Evolutionary conservation across 768 basidiomycete species (phyloP).

Genomic region (Phlegmacium glaucopus): DNA sequence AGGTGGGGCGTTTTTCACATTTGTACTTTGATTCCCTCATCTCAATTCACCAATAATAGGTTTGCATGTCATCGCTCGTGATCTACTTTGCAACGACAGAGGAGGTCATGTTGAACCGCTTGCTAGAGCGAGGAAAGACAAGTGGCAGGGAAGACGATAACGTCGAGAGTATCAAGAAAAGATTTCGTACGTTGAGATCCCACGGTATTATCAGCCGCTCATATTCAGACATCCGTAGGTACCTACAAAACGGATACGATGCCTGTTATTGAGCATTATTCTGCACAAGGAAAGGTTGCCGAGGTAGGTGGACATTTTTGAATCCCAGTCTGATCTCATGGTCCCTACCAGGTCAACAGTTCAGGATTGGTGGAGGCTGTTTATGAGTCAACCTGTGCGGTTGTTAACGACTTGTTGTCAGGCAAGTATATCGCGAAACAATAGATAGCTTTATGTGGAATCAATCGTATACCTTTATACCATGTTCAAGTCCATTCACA

Average conservation of each 20-base stretch:
- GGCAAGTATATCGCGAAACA: constrained; percentile 18
- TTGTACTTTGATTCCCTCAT: not conserved
- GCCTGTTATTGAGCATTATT: constrained; percentile 91
- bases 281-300: constrained; percentile 62
- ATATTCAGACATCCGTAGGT: constrained; percentile 33
- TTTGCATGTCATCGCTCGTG: constrained; percentile 76
- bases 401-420: constrained; percentile 36
- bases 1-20: constrained; percentile 42
- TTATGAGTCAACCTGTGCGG: constrained; percentile 52
- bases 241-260: constrained; percentile 87
- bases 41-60: constrained; percentile 37
- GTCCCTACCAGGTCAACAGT: constrained; percentile 56
- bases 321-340: constrained; percentile 1
- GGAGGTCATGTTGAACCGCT: constrained; percentile 79
- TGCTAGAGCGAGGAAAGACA: constrained; percentile 89
- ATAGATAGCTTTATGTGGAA: not conserved
- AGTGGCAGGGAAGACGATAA: constrained; percentile 97
- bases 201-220: not conserved
- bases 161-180: constrained; percentile 89
- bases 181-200: constrained; percentile 66
- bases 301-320: constrained; percentile 48
- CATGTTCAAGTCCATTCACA: constrained; percentile 32
- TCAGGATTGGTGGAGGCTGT: constrained; percentile 69
- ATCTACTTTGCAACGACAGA: constrained; percentile 88
- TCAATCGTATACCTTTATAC: constrained; percentile 49